These are phyloP conservation scores for Tetraselmis striata DNA, from an alignment of 139 green algal species.

Conservation along the genomic window DNA sequence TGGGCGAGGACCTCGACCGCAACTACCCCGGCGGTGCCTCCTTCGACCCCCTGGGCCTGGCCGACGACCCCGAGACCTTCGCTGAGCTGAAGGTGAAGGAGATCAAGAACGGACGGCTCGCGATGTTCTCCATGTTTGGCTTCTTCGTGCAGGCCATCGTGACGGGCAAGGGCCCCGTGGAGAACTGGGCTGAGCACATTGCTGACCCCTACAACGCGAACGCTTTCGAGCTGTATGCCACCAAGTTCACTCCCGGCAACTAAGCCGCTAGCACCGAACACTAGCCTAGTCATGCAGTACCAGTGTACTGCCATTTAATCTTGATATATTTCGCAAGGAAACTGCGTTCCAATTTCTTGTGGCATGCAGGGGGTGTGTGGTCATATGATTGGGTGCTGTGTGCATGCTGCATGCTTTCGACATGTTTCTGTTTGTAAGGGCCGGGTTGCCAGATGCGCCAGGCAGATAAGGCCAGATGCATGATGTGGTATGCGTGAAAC, in stretches of 20 bases:
- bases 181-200: constrained; percentile 42
- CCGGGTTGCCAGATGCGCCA: too few species aligned
- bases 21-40: constrained; percentile 58
- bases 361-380: too few species aligned
- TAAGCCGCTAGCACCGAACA: too few species aligned
- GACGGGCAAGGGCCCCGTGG: constrained; percentile 34
- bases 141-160: constrained; percentile 72
- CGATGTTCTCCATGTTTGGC: constrained; percentile 89
- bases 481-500: too few species aligned
- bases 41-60: constrained; percentile 22
- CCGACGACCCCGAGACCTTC: constrained; percentile 16
- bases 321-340: too few species aligned
- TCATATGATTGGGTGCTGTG: too few species aligned
- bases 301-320: too few species aligned
- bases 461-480: too few species aligned
- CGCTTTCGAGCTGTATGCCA: neutral
- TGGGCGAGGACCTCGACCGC: constrained; percentile 63
- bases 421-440: too few species aligned
- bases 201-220: constrained; percentile 22
- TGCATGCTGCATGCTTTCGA: too few species aligned
- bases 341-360: too few species aligned
- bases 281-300: too few species aligned
- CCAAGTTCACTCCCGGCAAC: neutral
- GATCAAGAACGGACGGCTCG: constrained; percentile 94
- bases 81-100: constrained; percentile 72